phyloP scores from a whole-genome alignment of 2,329 filamentous ascomycete genomes.

The Fusarium hostae region DNA sequence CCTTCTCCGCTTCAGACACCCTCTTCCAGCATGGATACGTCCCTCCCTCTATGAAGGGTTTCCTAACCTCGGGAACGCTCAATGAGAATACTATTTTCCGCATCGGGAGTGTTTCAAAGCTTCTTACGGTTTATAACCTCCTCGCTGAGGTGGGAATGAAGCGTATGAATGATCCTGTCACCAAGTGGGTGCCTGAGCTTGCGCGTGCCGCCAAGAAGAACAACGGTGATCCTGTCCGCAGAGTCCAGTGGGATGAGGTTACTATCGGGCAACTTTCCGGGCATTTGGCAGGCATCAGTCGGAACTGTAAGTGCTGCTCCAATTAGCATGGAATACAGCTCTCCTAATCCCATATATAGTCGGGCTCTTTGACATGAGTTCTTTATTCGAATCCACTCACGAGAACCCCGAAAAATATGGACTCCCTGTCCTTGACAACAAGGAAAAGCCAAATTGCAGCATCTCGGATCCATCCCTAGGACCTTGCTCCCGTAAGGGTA shows the following conservation, averaged over 20 bases:
- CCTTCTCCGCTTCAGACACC: conserved; percentile 1
- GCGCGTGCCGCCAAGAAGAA: background rate
- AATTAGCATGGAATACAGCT: accelerated
- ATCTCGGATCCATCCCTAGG: background rate
- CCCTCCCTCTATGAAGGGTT: background rate
- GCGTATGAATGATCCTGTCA: conserved; percentile 3
- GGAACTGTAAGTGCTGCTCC: background rate
- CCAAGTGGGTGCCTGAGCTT: conserved; percentile 19
- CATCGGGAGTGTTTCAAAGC: background rate
- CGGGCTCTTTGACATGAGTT: background rate
- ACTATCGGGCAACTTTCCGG: conserved; percentile 5
- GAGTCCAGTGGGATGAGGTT: conserved; percentile 1
- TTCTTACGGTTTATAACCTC: background rate
- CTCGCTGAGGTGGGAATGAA: conserved; percentile 4
- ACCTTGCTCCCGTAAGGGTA: conserved; percentile 2
- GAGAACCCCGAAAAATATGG: background rate
- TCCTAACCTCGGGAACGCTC: background rate
- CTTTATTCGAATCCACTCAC: background rate
- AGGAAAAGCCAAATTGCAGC: background rate
- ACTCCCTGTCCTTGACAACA: background rate
- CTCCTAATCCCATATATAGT: background rate
- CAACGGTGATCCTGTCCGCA: background rate
- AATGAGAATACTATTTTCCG: background rate
- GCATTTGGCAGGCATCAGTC: background rate
- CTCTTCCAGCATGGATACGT: conserved; percentile 10